Evolutionary conservation across 2,329 filamentous ascomycete genomes (phyloP), one percentile per base, ranked within the genome.

Genomic region (Trichoderma polysporum): DNA sequence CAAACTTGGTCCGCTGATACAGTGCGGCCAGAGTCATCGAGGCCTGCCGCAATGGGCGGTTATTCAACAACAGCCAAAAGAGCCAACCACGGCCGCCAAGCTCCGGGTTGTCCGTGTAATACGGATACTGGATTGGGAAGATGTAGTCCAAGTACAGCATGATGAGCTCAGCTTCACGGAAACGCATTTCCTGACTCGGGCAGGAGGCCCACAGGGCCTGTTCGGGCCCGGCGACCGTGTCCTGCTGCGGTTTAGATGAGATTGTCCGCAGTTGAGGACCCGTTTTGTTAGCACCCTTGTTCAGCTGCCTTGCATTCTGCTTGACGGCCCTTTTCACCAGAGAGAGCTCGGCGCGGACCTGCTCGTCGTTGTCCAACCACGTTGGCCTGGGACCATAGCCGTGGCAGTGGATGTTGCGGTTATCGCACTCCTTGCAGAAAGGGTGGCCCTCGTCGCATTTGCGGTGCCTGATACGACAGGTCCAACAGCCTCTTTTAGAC

Each of bases 101-200:
- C 37, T 64, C 60, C 22, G 60, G 50, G 9, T 64, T 64, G 29
- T 64, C 60, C 3, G 50, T 56, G 27, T 64, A 64, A 27, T 64
- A 64, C n/a, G 60, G 60, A 27, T 64, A 64, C 60, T 64, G 60
- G 15, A 64, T 64, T 25, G 15, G 52, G 50, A 64, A 64, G 60
- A 64, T 64, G 50, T 64, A 64, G 60, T 64, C 60, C 50, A 64
- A 29, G 31, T 64, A 64, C n/a, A 64, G 50, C 60, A 64, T 64
- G 50, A 64, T 64, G 60, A 64, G 60, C 47, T 64, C 60, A n/a
- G 60, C 60, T 41, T 64, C 60, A 7, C 60, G 60, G 50, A 33
- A 64, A 12, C 60, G 60, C 49, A 64, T 56, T 56, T 64, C 60
- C 60, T 54, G 50, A 64, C 49, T 64, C 19, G 60, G 60, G 37